These are phyloP conservation scores for Didymella glomerata DNA, from an alignment of 2,329 filamentous ascomycete species.

Conservation along the genomic window DNA sequence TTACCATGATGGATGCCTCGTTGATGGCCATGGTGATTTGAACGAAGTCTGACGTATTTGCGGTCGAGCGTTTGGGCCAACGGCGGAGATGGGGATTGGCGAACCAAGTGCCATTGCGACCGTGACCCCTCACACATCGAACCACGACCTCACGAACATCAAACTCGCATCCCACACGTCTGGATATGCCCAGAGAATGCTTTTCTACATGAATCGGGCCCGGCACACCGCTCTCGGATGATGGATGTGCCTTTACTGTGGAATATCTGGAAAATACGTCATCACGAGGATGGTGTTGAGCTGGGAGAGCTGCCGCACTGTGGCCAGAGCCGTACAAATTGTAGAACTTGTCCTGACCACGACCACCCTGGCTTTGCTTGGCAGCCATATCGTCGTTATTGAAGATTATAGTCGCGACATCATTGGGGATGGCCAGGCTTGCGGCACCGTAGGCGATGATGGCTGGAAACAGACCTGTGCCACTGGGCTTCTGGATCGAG, in stretches of 20 bases:
- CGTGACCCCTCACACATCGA: slow-evolving; percentile 23
- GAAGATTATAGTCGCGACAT: slow-evolving; percentile 66
- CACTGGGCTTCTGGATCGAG: slow-evolving; percentile 50
- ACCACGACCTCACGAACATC: slow-evolving; percentile 22
- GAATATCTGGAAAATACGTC: slow-evolving; percentile 1
- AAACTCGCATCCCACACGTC: slow-evolving; percentile 9
- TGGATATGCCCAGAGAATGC: neutral
- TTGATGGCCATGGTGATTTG: slow-evolving; percentile 19
- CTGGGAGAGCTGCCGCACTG: slow-evolving; percentile 60
- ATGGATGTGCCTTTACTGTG: neutral
- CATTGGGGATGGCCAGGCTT: slow-evolving; percentile 62
- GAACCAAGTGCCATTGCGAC: slow-evolving; percentile 21
- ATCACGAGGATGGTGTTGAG: slow-evolving; percentile 18
- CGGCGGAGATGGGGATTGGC: slow-evolving; percentile 15
- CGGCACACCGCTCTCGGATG: neutral
- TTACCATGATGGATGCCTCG: slow-evolving; percentile 15
- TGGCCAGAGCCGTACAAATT: slow-evolving; percentile 39
- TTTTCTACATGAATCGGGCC: neutral
- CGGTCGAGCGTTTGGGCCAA: slow-evolving; percentile 34
- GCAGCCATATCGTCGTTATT: slow-evolving; percentile 66
- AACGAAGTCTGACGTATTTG: slow-evolving; percentile 33
- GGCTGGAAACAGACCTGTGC: slow-evolving; percentile 62
- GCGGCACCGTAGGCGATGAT: slow-evolving; percentile 66
- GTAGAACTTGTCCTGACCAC: neutral
- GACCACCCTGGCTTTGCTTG: slow-evolving; percentile 54